These are phyloP conservation scores for Mollisia scopiformis DNA, from an alignment of 2,329 filamentous ascomycete genomes.

Conservation along the genomic window DNA sequence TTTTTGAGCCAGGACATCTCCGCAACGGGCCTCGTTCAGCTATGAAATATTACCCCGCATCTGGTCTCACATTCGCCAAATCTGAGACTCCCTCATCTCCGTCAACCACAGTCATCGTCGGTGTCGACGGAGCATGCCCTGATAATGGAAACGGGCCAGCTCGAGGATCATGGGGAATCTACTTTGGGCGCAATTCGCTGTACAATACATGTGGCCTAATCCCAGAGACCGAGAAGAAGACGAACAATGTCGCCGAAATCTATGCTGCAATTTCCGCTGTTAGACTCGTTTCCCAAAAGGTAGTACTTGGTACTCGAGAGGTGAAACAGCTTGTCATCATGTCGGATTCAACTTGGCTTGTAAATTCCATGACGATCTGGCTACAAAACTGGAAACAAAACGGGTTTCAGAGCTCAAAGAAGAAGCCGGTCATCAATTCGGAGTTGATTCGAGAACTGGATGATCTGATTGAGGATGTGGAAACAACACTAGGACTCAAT, in stretches of 20 bases:
- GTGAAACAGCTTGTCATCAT: neutral
- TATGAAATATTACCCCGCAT: neutral
- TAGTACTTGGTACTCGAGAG: neutral
- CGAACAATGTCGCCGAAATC: neutral
- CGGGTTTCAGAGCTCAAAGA: neutral
- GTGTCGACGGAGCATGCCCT: neutral
- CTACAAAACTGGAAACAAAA: neutral
- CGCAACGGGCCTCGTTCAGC: neutral
- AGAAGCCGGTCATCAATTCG: neutral
- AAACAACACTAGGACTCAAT: neutral
- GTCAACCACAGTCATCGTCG: neutral
- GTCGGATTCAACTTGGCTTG: neutral
- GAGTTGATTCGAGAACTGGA: neutral
- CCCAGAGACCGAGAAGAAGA: neutral
- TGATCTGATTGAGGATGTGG: neutral
- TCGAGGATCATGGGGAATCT: neutral
- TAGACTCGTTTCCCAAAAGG: neutral
- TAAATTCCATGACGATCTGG: neutral
- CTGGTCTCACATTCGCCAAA: neutral
- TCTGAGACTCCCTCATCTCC: neutral
- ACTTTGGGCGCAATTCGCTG: neutral
- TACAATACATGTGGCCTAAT: neutral
- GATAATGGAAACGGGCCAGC: neutral
- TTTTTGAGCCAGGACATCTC: neutral
- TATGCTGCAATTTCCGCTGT: neutral